A percentile compares a stretch with the other conserved stretches of the same genome.
Conservation (phyloP, 805 yeast genomes). For the Sugiyamaella marilandica region DNA sequence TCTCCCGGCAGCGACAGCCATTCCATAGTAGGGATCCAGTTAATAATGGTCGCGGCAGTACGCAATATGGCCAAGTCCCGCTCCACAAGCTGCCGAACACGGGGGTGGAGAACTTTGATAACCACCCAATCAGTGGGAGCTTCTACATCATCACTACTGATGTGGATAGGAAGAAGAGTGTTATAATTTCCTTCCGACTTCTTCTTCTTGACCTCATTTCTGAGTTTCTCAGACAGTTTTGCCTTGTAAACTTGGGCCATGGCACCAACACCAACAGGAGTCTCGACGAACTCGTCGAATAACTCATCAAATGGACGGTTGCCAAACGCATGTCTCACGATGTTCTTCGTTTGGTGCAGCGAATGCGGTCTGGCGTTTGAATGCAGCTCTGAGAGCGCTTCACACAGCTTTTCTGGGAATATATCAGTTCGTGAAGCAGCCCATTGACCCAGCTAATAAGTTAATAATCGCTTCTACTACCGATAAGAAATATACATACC, state of each 20-base stretch:
- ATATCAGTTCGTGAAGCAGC: conserved; percentile 96
- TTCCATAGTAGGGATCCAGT: conserved; percentile 87
- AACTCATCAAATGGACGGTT: conserved; percentile 61
- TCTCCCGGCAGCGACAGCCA: conserved; percentile 96
- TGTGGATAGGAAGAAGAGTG: neutral
- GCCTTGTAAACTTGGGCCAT: conserved; percentile 94
- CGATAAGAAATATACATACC: conserved; percentile 16
- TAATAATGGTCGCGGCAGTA: conserved; percentile 66
- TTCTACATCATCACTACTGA: conserved; percentile 3
- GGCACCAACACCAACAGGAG: conserved; percentile 95
- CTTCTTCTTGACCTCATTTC: conserved; percentile 20
- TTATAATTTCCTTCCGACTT: conserved; percentile 17
- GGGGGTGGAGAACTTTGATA: conserved; percentile 88
- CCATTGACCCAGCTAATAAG: conserved; percentile 82
- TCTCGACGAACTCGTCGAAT: conserved; percentile 69
- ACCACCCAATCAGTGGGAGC: conserved; percentile 51
- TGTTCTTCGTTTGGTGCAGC: conserved; percentile 51
- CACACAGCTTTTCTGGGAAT: conserved; percentile 74
- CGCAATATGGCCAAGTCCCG: conserved; percentile 83
- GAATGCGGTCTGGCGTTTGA: conserved; percentile 78
- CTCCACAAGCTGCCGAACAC: conserved; percentile 62
- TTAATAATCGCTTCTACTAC: conserved; percentile 37
- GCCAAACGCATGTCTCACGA: conserved; percentile 55
- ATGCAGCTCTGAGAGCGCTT: conserved; percentile 70
- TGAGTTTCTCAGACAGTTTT: conserved; percentile 36